phyloP scores from a whole-genome alignment of 108 stramenopile species.

The Fragilariopsis cylindrus region DNA sequence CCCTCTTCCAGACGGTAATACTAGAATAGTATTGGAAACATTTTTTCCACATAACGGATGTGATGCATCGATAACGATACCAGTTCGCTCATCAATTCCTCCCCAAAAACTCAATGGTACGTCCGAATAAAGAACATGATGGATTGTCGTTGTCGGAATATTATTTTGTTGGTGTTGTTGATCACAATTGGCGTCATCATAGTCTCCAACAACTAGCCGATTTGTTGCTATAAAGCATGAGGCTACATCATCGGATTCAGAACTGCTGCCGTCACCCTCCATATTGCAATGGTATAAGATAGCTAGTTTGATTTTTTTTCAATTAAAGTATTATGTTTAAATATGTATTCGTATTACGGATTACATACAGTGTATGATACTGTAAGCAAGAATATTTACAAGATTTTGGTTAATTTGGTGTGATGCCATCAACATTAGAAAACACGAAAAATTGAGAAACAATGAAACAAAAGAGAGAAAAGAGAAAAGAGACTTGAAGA shows the following conservation, averaged over 20 bases:
- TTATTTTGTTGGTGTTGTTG: neutral
- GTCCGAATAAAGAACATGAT: constrained; percentile 37
- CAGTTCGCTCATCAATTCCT: constrained; percentile 71
- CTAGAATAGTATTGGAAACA: constrained; percentile 51
- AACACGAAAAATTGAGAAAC: no score
- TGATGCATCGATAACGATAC: constrained; percentile 60
- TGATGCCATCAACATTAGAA: no score
- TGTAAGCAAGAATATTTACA: no score
- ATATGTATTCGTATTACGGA: no score
- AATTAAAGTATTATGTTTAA: no score
- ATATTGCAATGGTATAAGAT: no score
- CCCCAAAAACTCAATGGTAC: constrained; percentile 75
- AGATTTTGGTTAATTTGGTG: no score
- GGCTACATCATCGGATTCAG: neutral
- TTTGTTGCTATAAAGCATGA: neutral
- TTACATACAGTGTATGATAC: no score
- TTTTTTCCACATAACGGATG: constrained; percentile 62
- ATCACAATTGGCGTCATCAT: neutral
- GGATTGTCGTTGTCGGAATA: neutral
- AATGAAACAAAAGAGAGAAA: no score
- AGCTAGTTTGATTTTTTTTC: no score
- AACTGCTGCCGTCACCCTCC: neutral
- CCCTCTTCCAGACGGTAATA: constrained; percentile 76
- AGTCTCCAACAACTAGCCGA: neutral
- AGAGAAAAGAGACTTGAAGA: no score